Percentiles rank a stretch among this genome's conserved stretches.
These are phyloP conservation scores for Fusarium clavum DNA, from an alignment of 2,329 filamentous ascomycete genomes.

Conservation along the genomic window DNA sequence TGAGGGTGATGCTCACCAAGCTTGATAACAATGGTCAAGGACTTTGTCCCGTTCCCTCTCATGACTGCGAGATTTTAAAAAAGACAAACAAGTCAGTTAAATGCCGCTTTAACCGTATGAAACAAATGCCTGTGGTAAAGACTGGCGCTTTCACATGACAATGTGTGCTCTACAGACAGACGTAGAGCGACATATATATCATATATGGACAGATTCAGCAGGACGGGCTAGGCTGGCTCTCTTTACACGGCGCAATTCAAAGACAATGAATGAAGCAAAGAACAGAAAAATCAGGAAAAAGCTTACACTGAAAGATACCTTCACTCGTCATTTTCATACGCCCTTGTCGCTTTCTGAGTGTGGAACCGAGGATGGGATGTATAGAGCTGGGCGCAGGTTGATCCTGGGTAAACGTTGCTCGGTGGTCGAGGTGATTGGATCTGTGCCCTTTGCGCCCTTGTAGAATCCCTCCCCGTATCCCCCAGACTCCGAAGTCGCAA, in stretches of 20 bases:
- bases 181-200: constrained; percentile 21
- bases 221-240: constrained; percentile 17
- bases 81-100: constrained; percentile 64
- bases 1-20: constrained; percentile 69
- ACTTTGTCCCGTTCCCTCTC: constrained; percentile 65
- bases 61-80: constrained; percentile 60
- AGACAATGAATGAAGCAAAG: constrained; percentile 27
- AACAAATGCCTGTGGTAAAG: constrained; percentile 9
- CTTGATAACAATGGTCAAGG: constrained; percentile 78
- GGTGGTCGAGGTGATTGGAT: constrained; percentile 41
- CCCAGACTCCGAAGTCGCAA: constrained; percentile 36
- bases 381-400: constrained; percentile 36
- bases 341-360: constrained; percentile 42
- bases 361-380: constrained; percentile 42
- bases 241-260: constrained; percentile 18
- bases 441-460: constrained; percentile 25
- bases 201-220: constrained; percentile 22
- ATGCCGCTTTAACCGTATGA: constrained; percentile 29
- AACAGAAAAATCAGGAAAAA: constrained; percentile 19
- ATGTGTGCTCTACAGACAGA: constrained; percentile 10
- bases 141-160: constrained; percentile 27
- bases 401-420: constrained; percentile 38
- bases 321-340: constrained; percentile 47
- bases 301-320: constrained; percentile 43
- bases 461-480: constrained; percentile 12